Evolutionary conservation across 2,329 filamentous ascomycete genomes (phyloP).

Genomic region (Colletotrichum chrysophilum): DNA sequence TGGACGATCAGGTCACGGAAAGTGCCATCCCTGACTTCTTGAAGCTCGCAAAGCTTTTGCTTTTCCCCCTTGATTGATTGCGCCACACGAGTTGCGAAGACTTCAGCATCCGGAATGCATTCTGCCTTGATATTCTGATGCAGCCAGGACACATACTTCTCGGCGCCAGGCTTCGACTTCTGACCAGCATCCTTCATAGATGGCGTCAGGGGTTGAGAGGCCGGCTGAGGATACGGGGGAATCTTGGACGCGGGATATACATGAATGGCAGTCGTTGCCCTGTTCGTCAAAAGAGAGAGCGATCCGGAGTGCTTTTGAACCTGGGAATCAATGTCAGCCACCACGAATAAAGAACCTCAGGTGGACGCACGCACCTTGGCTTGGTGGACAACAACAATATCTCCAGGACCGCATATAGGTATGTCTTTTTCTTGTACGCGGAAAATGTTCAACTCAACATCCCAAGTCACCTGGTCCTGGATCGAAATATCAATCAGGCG

Average conservation of each 20-base stretch:
- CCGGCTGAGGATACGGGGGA: constrained; percentile 39
- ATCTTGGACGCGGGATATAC: constrained; percentile 48
- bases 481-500: constrained; percentile 64
- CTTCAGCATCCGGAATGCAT: constrained; percentile 43
- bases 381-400: constrained; percentile 69
- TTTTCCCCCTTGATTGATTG: constrained; percentile 49
- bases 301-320: constrained; percentile 41
- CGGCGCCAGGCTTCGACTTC: constrained; percentile 27
- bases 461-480: constrained; percentile 42
- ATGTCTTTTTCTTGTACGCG: constrained; percentile 48
- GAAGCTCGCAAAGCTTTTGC: constrained; percentile 67
- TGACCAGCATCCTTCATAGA: constrained; percentile 17
- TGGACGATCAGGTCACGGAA: constrained; percentile 77
- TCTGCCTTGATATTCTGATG: constrained; percentile 50
- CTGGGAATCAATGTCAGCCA: constrained; percentile 31
- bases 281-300: constrained; percentile 51
- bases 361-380: constrained; percentile 52
- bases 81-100: constrained; percentile 45
- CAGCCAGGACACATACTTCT: constrained; percentile 53
- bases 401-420: constrained; percentile 54
- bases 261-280: constrained; percentile 44
- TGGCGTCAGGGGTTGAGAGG: constrained; percentile 26
- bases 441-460: constrained; percentile 66
- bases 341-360: neutral
- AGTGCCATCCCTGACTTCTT: constrained; percentile 58